These are phyloP conservation scores for Clitopilus passeckerianus DNA, from an alignment of 768 basidiomycete species.

Conservation along the genomic window DNA sequence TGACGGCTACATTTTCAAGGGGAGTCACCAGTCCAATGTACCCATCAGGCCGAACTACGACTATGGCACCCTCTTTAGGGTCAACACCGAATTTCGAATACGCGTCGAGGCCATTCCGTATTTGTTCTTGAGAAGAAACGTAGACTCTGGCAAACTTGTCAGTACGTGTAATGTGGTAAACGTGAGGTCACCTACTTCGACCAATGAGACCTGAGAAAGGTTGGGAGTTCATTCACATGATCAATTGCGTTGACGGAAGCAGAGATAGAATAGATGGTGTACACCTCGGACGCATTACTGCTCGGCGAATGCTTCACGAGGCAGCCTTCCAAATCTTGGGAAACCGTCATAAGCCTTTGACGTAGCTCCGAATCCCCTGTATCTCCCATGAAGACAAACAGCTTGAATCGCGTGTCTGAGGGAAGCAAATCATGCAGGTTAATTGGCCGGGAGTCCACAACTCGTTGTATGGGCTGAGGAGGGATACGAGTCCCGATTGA, in stretches of 20 bases:
- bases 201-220: slow-evolving; percentile 49
- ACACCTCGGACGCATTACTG: slow-evolving; percentile 27
- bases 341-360: slow-evolving; percentile 23
- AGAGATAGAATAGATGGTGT: slow-evolving; percentile 38
- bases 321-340: slow-evolving; percentile 24
- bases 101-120: slow-evolving; percentile 38
- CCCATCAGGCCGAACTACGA: slow-evolving; percentile 61
- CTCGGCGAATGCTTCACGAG: slow-evolving; percentile 23
- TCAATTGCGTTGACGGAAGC: slow-evolving; percentile 31
- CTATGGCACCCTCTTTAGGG: slow-evolving; percentile 35
- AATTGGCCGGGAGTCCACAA: slow-evolving; percentile 42
- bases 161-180: background rate
- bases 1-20: slow-evolving; percentile 29
- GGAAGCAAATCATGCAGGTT: slow-evolving; percentile 52
- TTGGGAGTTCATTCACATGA: slow-evolving; percentile 41
- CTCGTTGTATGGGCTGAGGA: slow-evolving; percentile 43
- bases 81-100: slow-evolving; percentile 54
- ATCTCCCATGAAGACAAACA: slow-evolving; percentile 51
- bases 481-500: slow-evolving; percentile 48
- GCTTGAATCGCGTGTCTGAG: slow-evolving; percentile 48
- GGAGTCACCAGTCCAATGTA: slow-evolving; percentile 57
- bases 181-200: slow-evolving; percentile 38
- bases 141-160: background rate
- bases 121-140: background rate
- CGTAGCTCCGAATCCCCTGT: slow-evolving; percentile 22